phyloP scores from a whole-genome alignment of 2,329 filamentous ascomycete species.

The Coniochaeta pulveracea region DNA sequence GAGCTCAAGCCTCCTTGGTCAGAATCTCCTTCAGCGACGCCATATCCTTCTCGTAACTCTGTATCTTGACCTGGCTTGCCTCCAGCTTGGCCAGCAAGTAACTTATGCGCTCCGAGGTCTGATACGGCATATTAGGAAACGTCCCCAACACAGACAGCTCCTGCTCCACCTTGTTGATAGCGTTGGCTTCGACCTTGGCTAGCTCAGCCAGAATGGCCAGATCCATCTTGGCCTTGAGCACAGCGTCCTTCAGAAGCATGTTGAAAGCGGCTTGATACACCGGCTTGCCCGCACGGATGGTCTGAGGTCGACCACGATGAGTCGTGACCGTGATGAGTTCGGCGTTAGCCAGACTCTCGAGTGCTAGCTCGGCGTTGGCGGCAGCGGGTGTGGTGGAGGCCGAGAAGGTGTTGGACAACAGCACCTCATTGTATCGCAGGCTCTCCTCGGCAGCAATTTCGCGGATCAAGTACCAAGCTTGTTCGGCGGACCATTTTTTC shows the following conservation, averaged over 20 bases:
- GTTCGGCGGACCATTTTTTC: constrained; percentile 66
- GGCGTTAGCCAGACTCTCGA: constrained; percentile 71
- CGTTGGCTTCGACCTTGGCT: constrained; percentile 59
- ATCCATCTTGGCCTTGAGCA: constrained; percentile 63
- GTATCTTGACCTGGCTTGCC: constrained; percentile 63
- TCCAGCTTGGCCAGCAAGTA: constrained; percentile 68
- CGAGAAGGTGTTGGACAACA: constrained; percentile 67
- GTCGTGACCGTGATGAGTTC: constrained; percentile 74
- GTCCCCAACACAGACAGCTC: constrained; percentile 63
- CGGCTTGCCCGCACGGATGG: constrained; percentile 71
- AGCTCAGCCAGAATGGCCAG: constrained; percentile 58
- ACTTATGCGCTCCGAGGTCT: constrained; percentile 53
- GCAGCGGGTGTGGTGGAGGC: constrained; percentile 34
- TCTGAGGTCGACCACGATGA: constrained; percentile 63
- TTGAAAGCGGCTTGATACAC: constrained; percentile 79
- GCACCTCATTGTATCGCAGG: constrained; percentile 75
- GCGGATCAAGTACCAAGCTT: constrained; percentile 85
- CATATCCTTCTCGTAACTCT: constrained; percentile 63
- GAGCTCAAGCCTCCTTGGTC: constrained; percentile 17
- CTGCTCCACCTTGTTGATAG: constrained; percentile 66
- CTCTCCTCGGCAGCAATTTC: constrained; percentile 55
- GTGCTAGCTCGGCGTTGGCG: constrained; percentile 57
- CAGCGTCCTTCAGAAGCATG: constrained; percentile 57
- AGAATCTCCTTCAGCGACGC: constrained; percentile 61
- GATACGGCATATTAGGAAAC: constrained; percentile 58